Evolutionary conservation across 208 protist genomes (phyloP).

Genomic region (Eutreptiella sp.): DNA sequence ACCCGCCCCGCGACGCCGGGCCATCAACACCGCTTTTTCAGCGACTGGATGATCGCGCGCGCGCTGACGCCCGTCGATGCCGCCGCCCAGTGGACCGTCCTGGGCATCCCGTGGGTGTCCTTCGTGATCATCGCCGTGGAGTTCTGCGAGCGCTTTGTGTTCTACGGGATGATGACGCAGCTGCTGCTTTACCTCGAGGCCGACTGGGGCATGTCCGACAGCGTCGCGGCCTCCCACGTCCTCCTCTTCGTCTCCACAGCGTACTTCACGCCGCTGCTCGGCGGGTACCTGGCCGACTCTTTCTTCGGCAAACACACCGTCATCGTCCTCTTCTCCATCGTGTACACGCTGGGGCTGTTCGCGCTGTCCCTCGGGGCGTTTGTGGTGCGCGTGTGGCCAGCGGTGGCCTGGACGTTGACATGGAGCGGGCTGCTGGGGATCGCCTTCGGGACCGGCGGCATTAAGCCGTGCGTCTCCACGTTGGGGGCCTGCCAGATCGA

Average conservation of each 20-base stretch:
- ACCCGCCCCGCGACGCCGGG: too few species aligned
- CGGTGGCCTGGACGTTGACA: slow-evolving; percentile 35
- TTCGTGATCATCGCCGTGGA: not conserved
- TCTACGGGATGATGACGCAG: not conserved
- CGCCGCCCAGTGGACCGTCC: too few species aligned
- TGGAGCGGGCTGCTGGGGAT: slow-evolving; percentile 34
- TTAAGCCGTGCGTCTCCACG: slow-evolving; percentile 39
- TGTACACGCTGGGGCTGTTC: slow-evolving; percentile 43
- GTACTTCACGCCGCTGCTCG: slow-evolving; percentile 38
- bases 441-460: slow-evolving; percentile 50
- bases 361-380: slow-evolving; percentile 38
- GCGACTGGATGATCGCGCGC: too few species aligned
- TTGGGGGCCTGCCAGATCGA: slow-evolving; percentile 50
- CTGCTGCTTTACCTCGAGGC: not conserved
- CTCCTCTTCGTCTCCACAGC: slow-evolving; percentile 39
- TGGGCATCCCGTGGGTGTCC: too few species aligned
- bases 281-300: slow-evolving; percentile 37
- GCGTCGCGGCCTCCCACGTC: slow-evolving; percentile 1
- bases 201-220: not conserved
- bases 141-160: not conserved
- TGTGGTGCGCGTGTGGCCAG: too few species aligned
- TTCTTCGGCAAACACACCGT: slow-evolving; percentile 45
- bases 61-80: too few species aligned
- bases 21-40: too few species aligned
- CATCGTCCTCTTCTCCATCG: slow-evolving; percentile 42